Conservation (phyloP, 805 yeast genomes). For the Blastobotrys mokoenaii region DNA sequence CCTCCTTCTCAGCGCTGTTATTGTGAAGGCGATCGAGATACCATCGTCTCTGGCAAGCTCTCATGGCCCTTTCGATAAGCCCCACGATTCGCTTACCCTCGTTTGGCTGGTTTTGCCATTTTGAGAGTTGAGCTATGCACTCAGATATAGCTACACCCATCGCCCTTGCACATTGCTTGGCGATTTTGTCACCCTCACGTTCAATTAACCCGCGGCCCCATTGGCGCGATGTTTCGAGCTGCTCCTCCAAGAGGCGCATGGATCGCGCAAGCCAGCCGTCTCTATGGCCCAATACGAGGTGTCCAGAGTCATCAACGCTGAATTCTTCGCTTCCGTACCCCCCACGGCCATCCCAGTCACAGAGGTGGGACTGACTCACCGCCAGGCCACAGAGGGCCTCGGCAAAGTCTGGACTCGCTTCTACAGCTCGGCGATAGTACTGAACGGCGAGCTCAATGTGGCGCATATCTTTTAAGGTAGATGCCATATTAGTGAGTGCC, state of each 20-base stretch:
- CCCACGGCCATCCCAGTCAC: conserved; percentile 28
- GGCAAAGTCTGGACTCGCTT: conserved; percentile 23
- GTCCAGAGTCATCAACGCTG: conserved; percentile 22
- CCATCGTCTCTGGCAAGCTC: conserved; percentile 20
- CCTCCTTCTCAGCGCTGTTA: conserved; percentile 1
- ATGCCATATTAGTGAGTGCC: conserved; percentile 28
- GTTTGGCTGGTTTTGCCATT: conserved; percentile 10
- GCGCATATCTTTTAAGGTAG: conserved; percentile 26
- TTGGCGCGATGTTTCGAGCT: conserved; percentile 15
- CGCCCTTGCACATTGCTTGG: conserved; percentile 1
- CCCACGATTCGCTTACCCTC: conserved; percentile 23
- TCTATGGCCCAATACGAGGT: conserved; percentile 12
- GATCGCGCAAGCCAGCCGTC: conserved; percentile 25
- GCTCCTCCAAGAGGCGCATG: conserved; percentile 17
- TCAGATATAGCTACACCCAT: no score
- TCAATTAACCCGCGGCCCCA: conserved; percentile 25
- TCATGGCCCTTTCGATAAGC: conserved; percentile 19
- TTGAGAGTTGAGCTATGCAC: background rate
- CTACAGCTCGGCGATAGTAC: conserved; percentile 25
- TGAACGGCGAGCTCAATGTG: conserved; percentile 23
- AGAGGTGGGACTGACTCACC: conserved; percentile 23
- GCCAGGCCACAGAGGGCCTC: conserved; percentile 28
- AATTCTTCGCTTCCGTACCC: conserved; percentile 20
- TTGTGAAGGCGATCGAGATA: conserved; percentile 15
- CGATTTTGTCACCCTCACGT: conserved; percentile 7